A percentile compares a stretch with the other conserved stretches of the same genome.
phyloP scores from a whole-genome alignment of 1,284 basidiomycete species.

The Sanghuangporus sanghuang region DNA sequence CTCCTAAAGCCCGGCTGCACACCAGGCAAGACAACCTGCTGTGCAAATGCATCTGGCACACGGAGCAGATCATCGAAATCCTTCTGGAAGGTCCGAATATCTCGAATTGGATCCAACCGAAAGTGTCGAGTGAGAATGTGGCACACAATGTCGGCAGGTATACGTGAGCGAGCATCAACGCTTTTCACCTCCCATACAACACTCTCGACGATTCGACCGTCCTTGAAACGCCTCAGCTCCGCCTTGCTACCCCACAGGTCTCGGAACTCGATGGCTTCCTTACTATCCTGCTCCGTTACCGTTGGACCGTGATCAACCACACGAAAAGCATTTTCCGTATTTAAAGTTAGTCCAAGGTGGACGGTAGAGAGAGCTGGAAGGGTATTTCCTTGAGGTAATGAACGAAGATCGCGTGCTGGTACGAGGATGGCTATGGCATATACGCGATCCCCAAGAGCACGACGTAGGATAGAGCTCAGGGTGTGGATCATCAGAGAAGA shows the following conservation, averaged over 20 bases:
- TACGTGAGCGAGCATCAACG: constrained; percentile 71
- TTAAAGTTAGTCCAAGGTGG: constrained; percentile 71
- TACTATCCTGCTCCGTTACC: constrained; percentile 54
- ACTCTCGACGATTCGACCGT: constrained; percentile 88
- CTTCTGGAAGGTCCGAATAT: constrained; percentile 55
- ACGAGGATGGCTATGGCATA: constrained; percentile 57
- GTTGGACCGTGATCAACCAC: constrained; percentile 88
- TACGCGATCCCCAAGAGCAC: constrained; percentile 67
- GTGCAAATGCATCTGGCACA: constrained; percentile 54
- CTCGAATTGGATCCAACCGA: constrained; percentile 42
- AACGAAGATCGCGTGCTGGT: constrained; percentile 39
- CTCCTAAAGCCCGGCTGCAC: constrained; percentile 68
- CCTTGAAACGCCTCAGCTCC: constrained; percentile 95
- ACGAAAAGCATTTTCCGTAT: constrained; percentile 67
- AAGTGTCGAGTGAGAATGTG: constrained; percentile 80
- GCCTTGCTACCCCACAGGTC: constrained; percentile 90
- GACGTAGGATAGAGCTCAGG: constrained; percentile 51
- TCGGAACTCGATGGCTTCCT: constrained; percentile 61
- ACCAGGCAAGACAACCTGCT: constrained; percentile 32
- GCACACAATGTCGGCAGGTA: constrained; percentile 72
- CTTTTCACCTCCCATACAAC: constrained; percentile 87
- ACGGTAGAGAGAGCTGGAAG: constrained; percentile 42
- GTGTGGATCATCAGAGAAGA: constrained; percentile 51
- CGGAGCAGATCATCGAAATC: constrained; percentile 66
- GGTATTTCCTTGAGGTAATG: constrained; percentile 40